These are phyloP conservation scores for Citrullus amarus DNA, from an alignment of 306 rosid species.

Conservation along the genomic window DNA sequence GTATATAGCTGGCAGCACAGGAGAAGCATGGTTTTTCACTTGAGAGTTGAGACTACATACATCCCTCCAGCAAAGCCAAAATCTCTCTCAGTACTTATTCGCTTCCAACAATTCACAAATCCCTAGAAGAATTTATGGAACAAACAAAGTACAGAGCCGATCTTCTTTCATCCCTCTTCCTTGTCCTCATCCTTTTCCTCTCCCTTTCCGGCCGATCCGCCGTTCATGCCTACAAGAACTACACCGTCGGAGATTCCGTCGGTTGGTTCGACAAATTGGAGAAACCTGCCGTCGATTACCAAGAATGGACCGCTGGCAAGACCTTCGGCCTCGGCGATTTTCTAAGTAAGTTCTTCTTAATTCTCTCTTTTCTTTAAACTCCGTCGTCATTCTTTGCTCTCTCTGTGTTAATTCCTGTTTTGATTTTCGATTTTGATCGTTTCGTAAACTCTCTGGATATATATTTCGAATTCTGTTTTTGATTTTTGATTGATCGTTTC, in stretches of 20 bases:
- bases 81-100: neutral
- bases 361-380: neutral
- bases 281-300: slow-evolving; percentile 49
- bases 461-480: neutral
- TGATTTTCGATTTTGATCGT: neutral
- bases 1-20: slow-evolving; percentile 4
- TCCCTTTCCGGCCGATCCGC: slow-evolving; percentile 26
- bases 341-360: slow-evolving; percentile 39
- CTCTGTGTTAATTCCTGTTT: neutral
- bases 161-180: neutral
- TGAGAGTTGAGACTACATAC: neutral
- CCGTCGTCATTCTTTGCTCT: neutral
- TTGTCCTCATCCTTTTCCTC: slow-evolving; percentile 1
- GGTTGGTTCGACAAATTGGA: slow-evolving; percentile 69
- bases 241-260: slow-evolving; percentile 79
- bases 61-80: neutral
- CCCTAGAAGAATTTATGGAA: slow-evolving; percentile 5
- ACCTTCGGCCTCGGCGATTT: slow-evolving; percentile 80
- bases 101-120: neutral
- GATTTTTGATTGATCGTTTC: neutral
- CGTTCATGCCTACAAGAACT: slow-evolving; percentile 50
- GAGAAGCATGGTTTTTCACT: neutral
- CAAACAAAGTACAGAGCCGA: neutral
- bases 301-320: slow-evolving; percentile 58
- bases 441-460: neutral